Evolutionary conservation across 2,329 filamentous ascomycete species (phyloP), one percentile per base, ranked within the genome.

Genomic region (Diaporthe ilicicola): DNA sequence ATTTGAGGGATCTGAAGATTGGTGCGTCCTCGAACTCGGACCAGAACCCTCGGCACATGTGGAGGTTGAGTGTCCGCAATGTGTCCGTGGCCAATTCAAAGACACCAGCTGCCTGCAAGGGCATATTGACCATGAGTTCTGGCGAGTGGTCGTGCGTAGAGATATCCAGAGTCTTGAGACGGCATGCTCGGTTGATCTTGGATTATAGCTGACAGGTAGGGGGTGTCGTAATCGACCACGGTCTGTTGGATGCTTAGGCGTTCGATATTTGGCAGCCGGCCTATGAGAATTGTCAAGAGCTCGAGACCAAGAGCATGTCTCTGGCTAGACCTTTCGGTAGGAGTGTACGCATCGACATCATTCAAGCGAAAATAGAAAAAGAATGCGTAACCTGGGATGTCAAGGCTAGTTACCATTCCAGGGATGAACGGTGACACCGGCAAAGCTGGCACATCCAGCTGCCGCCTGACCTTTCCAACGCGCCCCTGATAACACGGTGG

Each of bases 211-310:
- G 42, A 64, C 7, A 64, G 29, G 27, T 32, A 34, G 8, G 27
- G 59, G 24, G 59, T 64, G 1, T 64, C 27, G 44, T 50, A 48
- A 42, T 64, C 42, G 59, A 37, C 19, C 7, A 64, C n/a, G 13
- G 27, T 64, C 42, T 46, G 59, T 42, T 64, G 59, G 44, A 64
- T 34, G 27, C 59, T 64, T 17, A 64, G 59, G 42, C 59, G 59
- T 42, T 64, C 42, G 42, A 64, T 15, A 15, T 12, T 34, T 37
- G 44, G 44, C 19, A 64, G 12, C 8, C n/a, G n/a, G 39, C 42
- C 22, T 32, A 50, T 24, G 19, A 64, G 29, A 34, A 50, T 64
- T 9, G 27, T 42, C 27, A 50, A 29, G 3, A 64, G 29, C 42
- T 64, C 59, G 42, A 50, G 42, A 9, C 42, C 39, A 19, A 64